Evolutionary conservation across 179 eudicot species (phyloP), one percentile per base, ranked within the genome.

Genomic region (Silene vulgaris): DNA sequence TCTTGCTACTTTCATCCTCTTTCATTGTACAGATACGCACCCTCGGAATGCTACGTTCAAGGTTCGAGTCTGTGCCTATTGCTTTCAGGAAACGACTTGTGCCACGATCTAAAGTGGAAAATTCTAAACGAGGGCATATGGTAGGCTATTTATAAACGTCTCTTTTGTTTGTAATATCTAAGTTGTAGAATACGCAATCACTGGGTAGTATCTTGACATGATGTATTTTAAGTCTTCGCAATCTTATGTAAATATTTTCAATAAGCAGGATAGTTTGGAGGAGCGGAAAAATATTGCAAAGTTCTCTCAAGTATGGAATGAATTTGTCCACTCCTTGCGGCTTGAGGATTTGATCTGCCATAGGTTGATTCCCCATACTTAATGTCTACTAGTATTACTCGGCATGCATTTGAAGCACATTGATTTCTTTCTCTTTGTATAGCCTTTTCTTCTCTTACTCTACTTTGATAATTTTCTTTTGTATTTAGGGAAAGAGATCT

Each of bases 291-390:
- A 88, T 76, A 87, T 93, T 77, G 97, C 97, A 72, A 93, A 86
- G 76, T 96, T 96, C 85, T 89, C 99, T 84, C 98, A 89, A 81
- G 89, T 93, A 78, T 96, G 99, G 99, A 96, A 96, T 82, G 99
- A 96, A 80, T 93, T 96, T 75, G 81, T 96, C 69, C 83, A 79
- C 79, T 91, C 96, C 57, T 78, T 96, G 85, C 87, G 99, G 72
- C 80, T 84, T 84, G 99, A 96, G 84, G 99, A 96, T 79, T 80
- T 93, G 80, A 90, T 96, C 79, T 88, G 85, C 86, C 82, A 96
- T 77, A 87, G 92, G 99, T 91, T 81, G 84, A 69, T 75, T 30
- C 75, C 75, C 73, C 48, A 77, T 77, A 43, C 78, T n/a, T 45
- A 65, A 79, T 61, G 32, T 57, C 56, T 61, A 69, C n/a, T 59